Conservation (phyloP, 1,284 basidiomycete genomes). For the Heterobasidion irregulare region DNA sequence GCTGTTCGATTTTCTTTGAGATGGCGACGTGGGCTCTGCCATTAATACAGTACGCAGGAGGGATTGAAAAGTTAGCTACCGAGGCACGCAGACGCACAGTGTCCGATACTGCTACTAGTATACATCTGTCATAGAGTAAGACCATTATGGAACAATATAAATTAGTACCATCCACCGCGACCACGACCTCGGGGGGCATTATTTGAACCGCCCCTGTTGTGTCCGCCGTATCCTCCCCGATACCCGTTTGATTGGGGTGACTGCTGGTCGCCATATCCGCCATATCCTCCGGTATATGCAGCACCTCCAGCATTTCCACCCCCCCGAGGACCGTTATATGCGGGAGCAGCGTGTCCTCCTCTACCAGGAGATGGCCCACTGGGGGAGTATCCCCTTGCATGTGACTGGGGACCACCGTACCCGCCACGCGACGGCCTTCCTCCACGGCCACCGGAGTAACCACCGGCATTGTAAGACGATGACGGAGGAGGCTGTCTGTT, state of each 20-base stretch:
- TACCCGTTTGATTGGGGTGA: not conserved
- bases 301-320: slow-evolving; percentile 5
- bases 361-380: slow-evolving; percentile 6
- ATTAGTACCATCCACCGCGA: slow-evolving; percentile 31
- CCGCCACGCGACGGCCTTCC: slow-evolving; percentile 8
- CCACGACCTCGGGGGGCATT: slow-evolving; percentile 25
- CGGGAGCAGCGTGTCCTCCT: slow-evolving; percentile 12
- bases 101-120: not conserved
- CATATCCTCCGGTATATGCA: slow-evolving; percentile 8
- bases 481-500: slow-evolving; percentile 16
- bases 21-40: too few species aligned
- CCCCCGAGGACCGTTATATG: not conserved
- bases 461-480: slow-evolving; percentile 10
- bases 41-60: too few species aligned
- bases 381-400: slow-evolving; percentile 7
- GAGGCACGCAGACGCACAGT: not conserved
- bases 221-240: slow-evolving; percentile 1
- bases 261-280: slow-evolving; percentile 10
- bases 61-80: too few species aligned
- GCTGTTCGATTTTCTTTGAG: too few species aligned
- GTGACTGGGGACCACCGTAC: slow-evolving; percentile 6
- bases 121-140: not conserved
- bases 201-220: slow-evolving; percentile 11
- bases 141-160: not conserved
- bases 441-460: slow-evolving; percentile 7